These are phyloP conservation scores for Litchi chinensis DNA, from an alignment of 345 rosid genomes.

Conservation along the genomic window DNA sequence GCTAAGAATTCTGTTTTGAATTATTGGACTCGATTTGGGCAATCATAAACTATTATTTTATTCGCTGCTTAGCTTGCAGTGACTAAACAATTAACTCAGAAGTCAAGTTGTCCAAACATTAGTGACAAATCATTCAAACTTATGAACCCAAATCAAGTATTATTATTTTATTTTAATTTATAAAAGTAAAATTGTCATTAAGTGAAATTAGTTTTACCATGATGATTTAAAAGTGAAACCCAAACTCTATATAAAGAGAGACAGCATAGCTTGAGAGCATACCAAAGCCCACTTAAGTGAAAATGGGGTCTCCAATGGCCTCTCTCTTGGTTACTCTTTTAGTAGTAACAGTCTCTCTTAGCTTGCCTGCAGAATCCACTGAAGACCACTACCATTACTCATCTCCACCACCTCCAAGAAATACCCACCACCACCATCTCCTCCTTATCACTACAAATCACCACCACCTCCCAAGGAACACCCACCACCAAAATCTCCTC, in stretches of 20 bases:
- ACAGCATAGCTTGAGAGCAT: slow-evolving; percentile 30
- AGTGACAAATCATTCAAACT: too few relatives aligned
- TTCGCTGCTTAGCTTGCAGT: slow-evolving; percentile 5
- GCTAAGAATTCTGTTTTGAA: too few relatives aligned
- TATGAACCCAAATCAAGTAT: not conserved
- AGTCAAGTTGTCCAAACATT: not conserved
- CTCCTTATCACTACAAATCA: not conserved
- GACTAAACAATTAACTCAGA: not conserved
- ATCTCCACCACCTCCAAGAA: slow-evolving; percentile 39
- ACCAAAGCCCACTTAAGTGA: slow-evolving; percentile 24
- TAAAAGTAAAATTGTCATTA: not conserved
- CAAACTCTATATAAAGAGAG: slow-evolving; percentile 61
- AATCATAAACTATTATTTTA: not conserved
- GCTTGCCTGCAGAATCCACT: slow-evolving; percentile 40
- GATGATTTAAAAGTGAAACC: slow-evolving; percentile 20
- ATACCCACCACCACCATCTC: slow-evolving; percentile 17
- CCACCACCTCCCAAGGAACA: not conserved
- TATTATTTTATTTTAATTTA: not conserved
- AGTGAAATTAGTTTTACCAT: slow-evolving; percentile 19
- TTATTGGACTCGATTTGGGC: too few relatives aligned
- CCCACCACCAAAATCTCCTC: slow-evolving; percentile 9
- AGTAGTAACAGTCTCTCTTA: slow-evolving; percentile 44
- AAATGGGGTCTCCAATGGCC: slow-evolving; percentile 58
- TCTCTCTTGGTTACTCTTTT: slow-evolving; percentile 50
- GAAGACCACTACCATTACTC: slow-evolving; percentile 42